Evolutionary conservation across 73 alveolate species (phyloP).

Genomic region (Stentor coeruleus): DNA sequence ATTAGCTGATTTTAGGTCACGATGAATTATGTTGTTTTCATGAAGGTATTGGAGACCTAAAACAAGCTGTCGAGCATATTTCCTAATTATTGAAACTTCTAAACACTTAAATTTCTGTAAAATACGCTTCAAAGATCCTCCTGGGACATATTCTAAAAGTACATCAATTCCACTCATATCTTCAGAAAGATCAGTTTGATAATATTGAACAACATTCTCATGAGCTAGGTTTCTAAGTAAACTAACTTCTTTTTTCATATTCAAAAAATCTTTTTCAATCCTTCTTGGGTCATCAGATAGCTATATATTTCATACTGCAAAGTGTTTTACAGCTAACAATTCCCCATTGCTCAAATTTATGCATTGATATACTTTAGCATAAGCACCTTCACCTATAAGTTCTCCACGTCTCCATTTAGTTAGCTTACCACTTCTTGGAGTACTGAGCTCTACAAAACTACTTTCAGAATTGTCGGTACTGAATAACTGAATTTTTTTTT

Average conservation of each 20-base stretch:
- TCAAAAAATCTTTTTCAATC: too few relatives aligned
- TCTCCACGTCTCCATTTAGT: too few relatives aligned
- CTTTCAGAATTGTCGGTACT: too few relatives aligned
- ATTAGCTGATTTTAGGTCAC: conserved; percentile 81
- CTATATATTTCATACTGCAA: too few relatives aligned
- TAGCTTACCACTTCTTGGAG: too few relatives aligned
- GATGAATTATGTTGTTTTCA: conserved; percentile 63
- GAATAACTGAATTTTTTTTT: too few relatives aligned
- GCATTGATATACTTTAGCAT: too few relatives aligned
- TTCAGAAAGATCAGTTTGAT: conserved; percentile 23
- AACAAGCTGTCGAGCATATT: conserved; percentile 47
- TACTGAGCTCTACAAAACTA: too few relatives aligned
- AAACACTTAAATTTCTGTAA: conserved; percentile 37
- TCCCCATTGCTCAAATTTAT: too few relatives aligned
- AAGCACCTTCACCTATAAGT: too few relatives aligned
- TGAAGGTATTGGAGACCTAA: conserved; percentile 68
- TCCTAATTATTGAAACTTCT: conserved; percentile 37
- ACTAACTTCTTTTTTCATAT: conserved; percentile 25
- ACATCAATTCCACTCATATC: conserved; percentile 29
- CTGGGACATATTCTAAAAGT: conserved; percentile 35
- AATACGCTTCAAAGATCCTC: conserved; percentile 33
- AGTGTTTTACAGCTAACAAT: too few relatives aligned
- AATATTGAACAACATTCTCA: conserved; percentile 36
- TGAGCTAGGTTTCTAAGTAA: conserved; percentile 27
- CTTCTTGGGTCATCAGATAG: too few relatives aligned